phyloP scores from a whole-genome alignment of 2,329 filamentous ascomycete genomes.

The Penicillium sclerotigenum region DNA sequence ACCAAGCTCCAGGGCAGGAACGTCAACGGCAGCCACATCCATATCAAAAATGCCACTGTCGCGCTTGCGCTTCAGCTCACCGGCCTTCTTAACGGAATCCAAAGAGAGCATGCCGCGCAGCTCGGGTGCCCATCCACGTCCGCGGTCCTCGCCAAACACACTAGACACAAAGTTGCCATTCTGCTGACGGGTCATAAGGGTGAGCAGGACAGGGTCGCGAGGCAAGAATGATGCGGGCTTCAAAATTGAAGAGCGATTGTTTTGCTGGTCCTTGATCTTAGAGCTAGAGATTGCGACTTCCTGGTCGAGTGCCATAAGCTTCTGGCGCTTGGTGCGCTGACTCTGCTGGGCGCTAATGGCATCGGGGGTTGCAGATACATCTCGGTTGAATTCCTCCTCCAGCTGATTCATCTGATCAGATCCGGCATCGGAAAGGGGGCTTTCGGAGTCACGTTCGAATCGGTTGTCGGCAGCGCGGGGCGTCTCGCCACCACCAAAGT shows the following conservation, averaged over 20 bases:
- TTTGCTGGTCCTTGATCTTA: constrained; percentile 82
- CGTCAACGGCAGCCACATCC: constrained; percentile 65
- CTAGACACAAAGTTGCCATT: constrained; percentile 85
- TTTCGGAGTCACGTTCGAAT: constrained; percentile 65
- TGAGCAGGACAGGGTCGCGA: constrained; percentile 79
- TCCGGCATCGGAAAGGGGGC: constrained; percentile 67
- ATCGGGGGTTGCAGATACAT: constrained; percentile 39
- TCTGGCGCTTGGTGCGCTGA: constrained; percentile 75
- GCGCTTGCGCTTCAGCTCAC: constrained; percentile 88
- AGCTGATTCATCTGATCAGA: constrained; percentile 60
- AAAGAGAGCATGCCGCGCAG: constrained; percentile 88
- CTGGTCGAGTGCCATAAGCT: constrained; percentile 75
- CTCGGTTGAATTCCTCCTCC: constrained; percentile 34
- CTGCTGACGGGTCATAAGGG: constrained; percentile 87
- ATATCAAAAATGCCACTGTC: constrained; percentile 82
- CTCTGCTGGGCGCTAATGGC: constrained; percentile 60
- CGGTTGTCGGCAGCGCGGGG: constrained; percentile 45
- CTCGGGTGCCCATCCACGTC: constrained; percentile 83
- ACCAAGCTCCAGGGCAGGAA: constrained; percentile 58
- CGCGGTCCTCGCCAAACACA: constrained; percentile 76
- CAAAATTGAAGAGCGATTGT: constrained; percentile 80
- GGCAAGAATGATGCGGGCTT: constrained; percentile 80
- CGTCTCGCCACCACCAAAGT: constrained; percentile 58
- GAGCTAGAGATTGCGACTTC: constrained; percentile 72
- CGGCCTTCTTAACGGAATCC: constrained; percentile 70